Base-by-base conservation (phyloP, 2,329 filamentous ascomycete species). In the Coniella lustricola region DNA sequence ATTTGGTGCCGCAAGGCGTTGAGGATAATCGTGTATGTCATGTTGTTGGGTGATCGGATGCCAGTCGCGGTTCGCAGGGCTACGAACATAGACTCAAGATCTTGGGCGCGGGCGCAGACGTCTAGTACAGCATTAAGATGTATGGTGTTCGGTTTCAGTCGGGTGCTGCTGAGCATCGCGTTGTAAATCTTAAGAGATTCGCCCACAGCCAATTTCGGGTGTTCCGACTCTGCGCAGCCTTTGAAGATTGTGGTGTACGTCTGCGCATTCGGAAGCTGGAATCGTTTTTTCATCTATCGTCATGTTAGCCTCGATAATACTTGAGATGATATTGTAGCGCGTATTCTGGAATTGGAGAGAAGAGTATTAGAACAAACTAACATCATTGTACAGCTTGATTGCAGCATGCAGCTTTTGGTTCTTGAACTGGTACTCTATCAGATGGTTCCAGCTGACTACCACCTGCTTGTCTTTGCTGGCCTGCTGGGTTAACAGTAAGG, bases 51-150 rank as follows among this genome's bases (percentile, higher is more conserved):
- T 16, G 82, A 70, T 29, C 79, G 76, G 0, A 75, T 62, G 13
- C 82, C 76, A 14, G 90, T 84, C 49, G 91, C 75, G 29, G 82
- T 81, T n/a, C 80, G 76, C 37, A 84, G 79, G 54, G 96, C 76
- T 47, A 77, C 76, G 74, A 93, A 95, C 56, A 97, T 69, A 14
- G 83, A 79, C 56, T 95, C 89, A 64, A 95, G 74, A 61, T 96
- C 84, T 12, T 74, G 64, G 3, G 86, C 84, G 49, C 80, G 76
- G 41, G 84, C 78, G 63, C 90, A 97, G 8, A 93, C 85, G 50
- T 83, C 81, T 38, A 98, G 71, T n/a, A 90, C 80, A 9, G 90
- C 87, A 62, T 98, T 98, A 54, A 87, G 81, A 61, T 97, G 93
- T 49, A 88, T 85, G 32, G 84, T 85, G 56, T 82, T 87, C 14